phyloP scores from a whole-genome alignment of 371 early-diverging fungal genomes.

The Mortierella sp. region DNA sequence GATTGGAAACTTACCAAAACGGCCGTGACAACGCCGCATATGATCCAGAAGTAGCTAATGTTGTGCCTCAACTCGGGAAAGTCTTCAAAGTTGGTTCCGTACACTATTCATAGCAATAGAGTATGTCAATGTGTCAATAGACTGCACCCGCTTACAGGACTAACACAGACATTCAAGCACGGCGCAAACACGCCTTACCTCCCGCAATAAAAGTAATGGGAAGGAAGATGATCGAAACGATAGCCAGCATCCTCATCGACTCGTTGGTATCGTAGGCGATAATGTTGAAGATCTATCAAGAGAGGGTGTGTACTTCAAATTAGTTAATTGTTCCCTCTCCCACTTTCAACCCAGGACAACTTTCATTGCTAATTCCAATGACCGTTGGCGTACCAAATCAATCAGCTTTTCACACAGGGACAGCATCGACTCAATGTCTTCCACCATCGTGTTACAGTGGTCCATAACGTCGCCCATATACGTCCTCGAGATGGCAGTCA shows the following conservation, averaged over 20 bases:
- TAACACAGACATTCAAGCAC: not conserved
- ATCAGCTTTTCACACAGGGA: conserved; percentile 54
- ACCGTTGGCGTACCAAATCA: conserved; percentile 47
- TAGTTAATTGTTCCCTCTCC: not conserved
- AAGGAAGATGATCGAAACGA: conserved; percentile 57
- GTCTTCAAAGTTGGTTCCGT: conserved; percentile 61
- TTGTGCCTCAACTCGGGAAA: conserved; percentile 57
- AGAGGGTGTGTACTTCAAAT: too few relatives aligned
- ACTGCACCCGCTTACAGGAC: not conserved
- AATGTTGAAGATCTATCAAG: conserved; percentile 57
- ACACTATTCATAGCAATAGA: conserved; percentile 24
- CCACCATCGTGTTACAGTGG: conserved; percentile 60
- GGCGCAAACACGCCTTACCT: conserved; percentile 29
- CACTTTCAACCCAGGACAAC: not conserved
- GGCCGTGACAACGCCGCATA: conserved; percentile 44
- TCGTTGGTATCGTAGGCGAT: conserved; percentile 62
- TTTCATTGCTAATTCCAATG: not conserved
- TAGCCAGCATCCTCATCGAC: conserved; percentile 55
- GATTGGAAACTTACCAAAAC: conserved; percentile 24
- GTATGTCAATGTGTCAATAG: too few relatives aligned
- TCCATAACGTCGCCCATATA: conserved; percentile 63
- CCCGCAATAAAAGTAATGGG: conserved; percentile 62
- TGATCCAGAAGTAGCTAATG: conserved; percentile 60
- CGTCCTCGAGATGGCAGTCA: conserved; percentile 35
- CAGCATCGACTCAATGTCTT: conserved; percentile 59